These are phyloP conservation scores for Populus simonii DNA, from an alignment of 345 rosid species.

Conservation along the genomic window DNA sequence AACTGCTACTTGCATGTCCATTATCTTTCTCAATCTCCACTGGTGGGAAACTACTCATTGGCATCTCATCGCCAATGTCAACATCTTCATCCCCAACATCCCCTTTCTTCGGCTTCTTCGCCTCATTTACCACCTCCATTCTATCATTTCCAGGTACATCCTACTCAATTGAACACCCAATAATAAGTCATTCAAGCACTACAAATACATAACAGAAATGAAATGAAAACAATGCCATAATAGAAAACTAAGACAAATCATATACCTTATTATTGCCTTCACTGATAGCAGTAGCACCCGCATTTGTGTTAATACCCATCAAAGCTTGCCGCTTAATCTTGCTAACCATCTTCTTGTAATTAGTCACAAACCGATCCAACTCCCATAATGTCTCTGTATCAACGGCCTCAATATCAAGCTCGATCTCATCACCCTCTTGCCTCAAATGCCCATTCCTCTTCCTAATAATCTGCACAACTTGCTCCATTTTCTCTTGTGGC, in stretches of 20 bases:
- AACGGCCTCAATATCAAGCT: constrained; percentile 71
- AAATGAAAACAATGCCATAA: neutral
- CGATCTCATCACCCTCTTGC: constrained; percentile 86
- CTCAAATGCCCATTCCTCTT: constrained; percentile 63
- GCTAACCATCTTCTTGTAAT: constrained; percentile 74
- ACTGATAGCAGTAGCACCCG: constrained; percentile 7
- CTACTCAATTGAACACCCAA: constrained; percentile 8
- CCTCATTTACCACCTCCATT: constrained; percentile 43
- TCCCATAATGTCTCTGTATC: constrained; percentile 82
- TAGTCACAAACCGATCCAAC: constrained; percentile 76
- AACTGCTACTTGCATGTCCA: constrained; percentile 42
- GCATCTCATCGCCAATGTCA: constrained; percentile 89
- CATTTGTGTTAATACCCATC: constrained; percentile 31
- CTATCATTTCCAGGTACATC: constrained; percentile 30
- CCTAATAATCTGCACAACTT: constrained; percentile 68
- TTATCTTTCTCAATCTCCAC: constrained; percentile 82
- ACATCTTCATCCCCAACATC: constrained; percentile 83
- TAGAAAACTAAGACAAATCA: neutral
- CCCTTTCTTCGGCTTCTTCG: constrained; percentile 64
- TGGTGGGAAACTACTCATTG: constrained; percentile 68
- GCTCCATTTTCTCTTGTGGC: constrained; percentile 83
- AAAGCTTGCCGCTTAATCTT: constrained; percentile 70
- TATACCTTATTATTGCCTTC: constrained; percentile 39
- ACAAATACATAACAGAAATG: neutral
- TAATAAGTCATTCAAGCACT: neutral